Conservation (phyloP, 306 rosid species). For the Acacia acuminata region DNA sequence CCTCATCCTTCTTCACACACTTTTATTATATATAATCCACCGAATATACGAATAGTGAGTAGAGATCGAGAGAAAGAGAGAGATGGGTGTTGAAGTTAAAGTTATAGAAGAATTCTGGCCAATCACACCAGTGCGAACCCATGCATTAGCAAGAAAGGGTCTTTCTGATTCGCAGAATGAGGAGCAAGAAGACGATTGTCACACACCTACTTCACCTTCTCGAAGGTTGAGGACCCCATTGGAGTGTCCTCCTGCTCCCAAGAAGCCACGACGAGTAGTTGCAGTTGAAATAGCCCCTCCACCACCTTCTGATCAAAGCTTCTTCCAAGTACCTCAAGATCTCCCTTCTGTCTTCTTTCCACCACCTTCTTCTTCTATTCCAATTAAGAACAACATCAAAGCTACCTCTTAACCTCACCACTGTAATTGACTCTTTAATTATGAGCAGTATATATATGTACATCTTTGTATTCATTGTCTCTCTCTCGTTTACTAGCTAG, state of each 20-base stretch:
- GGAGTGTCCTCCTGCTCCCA: slow-evolving; percentile 16
- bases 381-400: background rate
- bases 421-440: background rate
- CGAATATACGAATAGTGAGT: background rate
- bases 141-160: background rate
- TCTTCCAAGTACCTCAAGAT: background rate
- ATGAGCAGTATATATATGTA: background rate
- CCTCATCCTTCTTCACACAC: background rate
- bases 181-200: background rate
- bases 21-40: background rate
- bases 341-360: background rate
- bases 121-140: slow-evolving; percentile 47
- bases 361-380: background rate
- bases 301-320: background rate
- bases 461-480: background rate
- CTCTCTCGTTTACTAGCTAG: background rate
- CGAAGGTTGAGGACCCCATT: background rate
- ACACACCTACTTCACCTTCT: slow-evolving; percentile 2
- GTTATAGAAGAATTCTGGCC: slow-evolving; percentile 54
- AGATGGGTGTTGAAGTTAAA: slow-evolving; percentile 57
- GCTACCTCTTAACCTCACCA: background rate
- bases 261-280: background rate
- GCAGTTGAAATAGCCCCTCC: background rate
- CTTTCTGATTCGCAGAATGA: background rate
- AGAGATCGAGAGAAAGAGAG: background rate